Conservation (phyloP, 805 yeast species). For the Wickerhamomyces bovis region DNA sequence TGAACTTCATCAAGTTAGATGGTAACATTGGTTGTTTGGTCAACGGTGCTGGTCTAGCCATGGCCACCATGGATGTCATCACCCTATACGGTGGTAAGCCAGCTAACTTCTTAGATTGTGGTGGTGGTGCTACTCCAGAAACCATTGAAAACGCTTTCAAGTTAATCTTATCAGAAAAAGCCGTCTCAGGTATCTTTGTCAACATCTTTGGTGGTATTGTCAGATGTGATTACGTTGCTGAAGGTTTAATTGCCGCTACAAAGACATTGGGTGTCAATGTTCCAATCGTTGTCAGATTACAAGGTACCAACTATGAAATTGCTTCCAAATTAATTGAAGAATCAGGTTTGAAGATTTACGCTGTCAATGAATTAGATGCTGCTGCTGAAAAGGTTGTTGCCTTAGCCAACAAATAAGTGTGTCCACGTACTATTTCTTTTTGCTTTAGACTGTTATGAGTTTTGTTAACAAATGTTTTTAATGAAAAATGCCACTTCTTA, state of each 20-base stretch:
- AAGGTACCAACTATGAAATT: slow-evolving; percentile 91
- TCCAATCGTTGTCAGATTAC: slow-evolving; percentile 96
- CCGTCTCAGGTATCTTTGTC: slow-evolving; percentile 92
- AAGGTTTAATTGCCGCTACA: slow-evolving; percentile 93
- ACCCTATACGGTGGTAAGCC: slow-evolving; percentile 98
- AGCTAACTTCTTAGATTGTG: slow-evolving; percentile 98
- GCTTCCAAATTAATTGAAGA: slow-evolving; percentile 82
- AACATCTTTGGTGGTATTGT: slow-evolving; percentile 99
- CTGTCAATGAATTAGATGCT: slow-evolving; percentile 88
- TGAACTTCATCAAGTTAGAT: slow-evolving; percentile 94
- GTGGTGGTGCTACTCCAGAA: slow-evolving; percentile 99
- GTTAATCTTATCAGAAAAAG: slow-evolving; percentile 81
- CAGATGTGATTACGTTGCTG: slow-evolving; percentile 98
- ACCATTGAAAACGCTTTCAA: slow-evolving; percentile 96
- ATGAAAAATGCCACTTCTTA: not conserved
- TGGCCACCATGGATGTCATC: slow-evolving; percentile 99
- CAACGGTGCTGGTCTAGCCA: slow-evolving; percentile 99
- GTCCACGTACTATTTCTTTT: not conserved
- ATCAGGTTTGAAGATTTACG: slow-evolving; percentile 89
- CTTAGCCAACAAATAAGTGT: slow-evolving; percentile 39
- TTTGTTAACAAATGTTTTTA: not conserved
- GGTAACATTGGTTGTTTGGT: slow-evolving; percentile 99
- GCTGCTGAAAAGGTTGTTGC: slow-evolving; percentile 95
- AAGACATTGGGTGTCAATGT: slow-evolving; percentile 84
- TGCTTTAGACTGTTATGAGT: not conserved